These are phyloP conservation scores for Carex myosuroides DNA, from an alignment of 176 grass and related monocot species.

Conservation along the genomic window DNA sequence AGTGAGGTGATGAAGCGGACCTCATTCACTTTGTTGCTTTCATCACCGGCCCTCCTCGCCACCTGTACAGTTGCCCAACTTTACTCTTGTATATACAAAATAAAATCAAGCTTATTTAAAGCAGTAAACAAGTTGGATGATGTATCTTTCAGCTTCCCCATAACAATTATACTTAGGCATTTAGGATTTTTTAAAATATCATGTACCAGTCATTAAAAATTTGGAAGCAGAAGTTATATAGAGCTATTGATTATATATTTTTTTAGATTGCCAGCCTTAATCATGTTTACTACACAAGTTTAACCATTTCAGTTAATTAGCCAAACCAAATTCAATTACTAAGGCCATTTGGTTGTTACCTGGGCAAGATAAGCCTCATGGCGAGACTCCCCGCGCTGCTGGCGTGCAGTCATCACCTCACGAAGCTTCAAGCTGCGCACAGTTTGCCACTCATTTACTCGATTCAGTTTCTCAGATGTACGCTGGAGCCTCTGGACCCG, in stretches of 20 bases:
- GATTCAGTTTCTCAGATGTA: conserved; percentile 93
- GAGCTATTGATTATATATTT: neutral
- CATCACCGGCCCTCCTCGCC: conserved; percentile 89
- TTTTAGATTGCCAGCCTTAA: neutral
- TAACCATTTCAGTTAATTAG: neutral
- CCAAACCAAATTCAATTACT: neutral
- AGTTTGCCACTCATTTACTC: conserved; percentile 95
- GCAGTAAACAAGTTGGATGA: neutral
- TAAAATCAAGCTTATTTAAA: neutral
- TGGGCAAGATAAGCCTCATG: conserved; percentile 93
- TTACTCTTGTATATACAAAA: neutral
- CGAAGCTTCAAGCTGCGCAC: conserved; percentile 82
- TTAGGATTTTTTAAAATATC: too few species aligned
- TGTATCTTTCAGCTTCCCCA: neutral
- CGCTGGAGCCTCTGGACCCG: conserved; percentile 88
- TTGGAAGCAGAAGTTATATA: neutral
- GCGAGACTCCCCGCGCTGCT: conserved; percentile 83
- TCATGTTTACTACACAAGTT: neutral
- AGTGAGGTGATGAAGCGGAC: conserved; percentile 98
- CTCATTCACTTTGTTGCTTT: conserved; percentile 98
- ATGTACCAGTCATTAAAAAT: too few species aligned
- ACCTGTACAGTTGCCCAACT: conserved; percentile 24
- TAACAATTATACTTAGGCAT: too few species aligned
- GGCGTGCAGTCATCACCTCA: conserved; percentile 95
- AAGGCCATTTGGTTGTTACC: neutral